Evolutionary conservation across 1,139 yeast genomes (phyloP).

Genomic region (Taphrina flavorubra): DNA sequence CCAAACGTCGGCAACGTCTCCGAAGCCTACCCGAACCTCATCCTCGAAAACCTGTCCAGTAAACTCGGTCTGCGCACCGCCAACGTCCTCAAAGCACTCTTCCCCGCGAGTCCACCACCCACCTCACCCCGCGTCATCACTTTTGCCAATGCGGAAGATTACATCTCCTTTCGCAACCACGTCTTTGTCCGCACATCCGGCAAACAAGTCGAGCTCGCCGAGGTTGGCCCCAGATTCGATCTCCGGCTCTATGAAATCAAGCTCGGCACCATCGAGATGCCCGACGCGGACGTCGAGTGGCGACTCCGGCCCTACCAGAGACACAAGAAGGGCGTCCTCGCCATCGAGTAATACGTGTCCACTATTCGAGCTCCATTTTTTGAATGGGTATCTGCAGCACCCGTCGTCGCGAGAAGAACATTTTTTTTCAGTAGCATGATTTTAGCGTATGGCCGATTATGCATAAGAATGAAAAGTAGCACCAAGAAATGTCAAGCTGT

Average conservation of each 20-base stretch:
- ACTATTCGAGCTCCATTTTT: neutral
- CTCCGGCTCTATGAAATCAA: slow-evolving; percentile 88
- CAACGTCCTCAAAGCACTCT: slow-evolving; percentile 79
- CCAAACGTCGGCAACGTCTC: slow-evolving; percentile 83
- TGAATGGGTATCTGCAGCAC: too few relatives aligned
- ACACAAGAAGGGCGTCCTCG: slow-evolving; percentile 40
- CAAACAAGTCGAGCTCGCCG: slow-evolving; percentile 79
- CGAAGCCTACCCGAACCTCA: slow-evolving; percentile 91
- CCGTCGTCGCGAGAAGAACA: too few relatives aligned
- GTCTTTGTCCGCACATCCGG: slow-evolving; percentile 88
- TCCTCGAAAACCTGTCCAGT: slow-evolving; percentile 88
- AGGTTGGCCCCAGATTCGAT: slow-evolving; percentile 97
- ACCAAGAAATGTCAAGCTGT: too few relatives aligned
- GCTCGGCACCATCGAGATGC: slow-evolving; percentile 89
- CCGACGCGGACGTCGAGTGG: slow-evolving; percentile 99
- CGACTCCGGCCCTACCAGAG: slow-evolving; percentile 54
- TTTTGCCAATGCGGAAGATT: slow-evolving; percentile 87
- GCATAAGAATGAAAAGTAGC: too few relatives aligned
- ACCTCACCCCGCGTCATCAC: slow-evolving; percentile 89
- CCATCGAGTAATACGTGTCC: slow-evolving; percentile 3
- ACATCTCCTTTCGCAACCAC: slow-evolving; percentile 91
- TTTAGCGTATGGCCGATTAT: too few relatives aligned
- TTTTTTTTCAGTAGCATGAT: too few relatives aligned
- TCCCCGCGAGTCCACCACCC: slow-evolving; percentile 95
- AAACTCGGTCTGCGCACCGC: slow-evolving; percentile 83